Evolutionary conservation across 345 rosid genomes (phyloP), one percentile per base, ranked within the genome.

Genomic region (Draba incana): DNA sequence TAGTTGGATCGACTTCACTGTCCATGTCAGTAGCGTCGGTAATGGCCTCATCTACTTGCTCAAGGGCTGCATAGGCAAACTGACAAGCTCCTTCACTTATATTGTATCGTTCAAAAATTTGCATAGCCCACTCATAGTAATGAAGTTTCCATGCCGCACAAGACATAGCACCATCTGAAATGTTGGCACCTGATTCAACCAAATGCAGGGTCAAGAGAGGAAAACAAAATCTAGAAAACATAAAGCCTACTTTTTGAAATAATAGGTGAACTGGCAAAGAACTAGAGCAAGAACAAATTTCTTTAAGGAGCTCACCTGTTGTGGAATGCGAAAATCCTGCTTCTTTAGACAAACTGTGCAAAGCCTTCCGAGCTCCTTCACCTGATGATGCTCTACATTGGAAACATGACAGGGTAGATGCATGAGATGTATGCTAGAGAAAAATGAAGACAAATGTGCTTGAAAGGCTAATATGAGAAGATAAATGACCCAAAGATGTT

Each of bases 61-160:
- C 99, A 71, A 94, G 90, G 71, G 96, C 97, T 54, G 97, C 97
- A 70, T 86, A 90, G 50, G 97, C 95, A 89, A 94, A 94, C 79
- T 87, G 96, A 71, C 83, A 86, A 80, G 99, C 95, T 74, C 97
- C 99, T 75, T 87, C 92, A 68, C 86, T 84, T 62, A 89, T 72
- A 80, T 79, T 81, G 81, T 89, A 86, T 77, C 82, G 97, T 87
- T 94, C 97, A 72, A 94, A 94, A 55, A 85, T 80, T 71, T 87
- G 99, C 99, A 94, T 94, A 39, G 84, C 97, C 99, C 99, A 94
- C 71, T 94, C 91, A 79, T 86, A 94, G 83, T 91, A 94, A 68
- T 84, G 87, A 86, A 91, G 92, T 83, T 86, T 94, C 99, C 97
- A 94, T 24, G 83, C 76, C 13, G 86, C 88, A 73, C 80, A 72